Base-by-base conservation (phyloP, 306 rosid genomes). In the Glycyrrhiza uralensis region DNA sequence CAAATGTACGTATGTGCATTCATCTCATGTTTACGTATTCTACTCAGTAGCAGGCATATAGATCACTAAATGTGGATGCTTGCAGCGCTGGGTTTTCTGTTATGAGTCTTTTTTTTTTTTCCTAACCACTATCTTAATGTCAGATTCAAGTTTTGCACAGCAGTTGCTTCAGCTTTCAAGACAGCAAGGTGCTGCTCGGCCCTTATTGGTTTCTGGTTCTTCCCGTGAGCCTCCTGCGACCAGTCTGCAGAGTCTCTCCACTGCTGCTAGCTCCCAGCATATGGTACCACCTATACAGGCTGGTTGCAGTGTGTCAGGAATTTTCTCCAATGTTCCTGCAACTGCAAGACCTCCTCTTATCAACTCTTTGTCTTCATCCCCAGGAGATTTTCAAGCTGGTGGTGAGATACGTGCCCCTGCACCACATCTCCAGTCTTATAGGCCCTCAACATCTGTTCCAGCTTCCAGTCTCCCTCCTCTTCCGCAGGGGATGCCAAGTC, bases 391-490 rank as follows among this genome's bases (percentile, higher is more conserved):
- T 70, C 96, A 66, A 74, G 69, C 74, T 45, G 72, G 80, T 18
- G 56, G 83, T 33, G 78, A 71, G 61, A 66, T 87, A 20, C 96
- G 90, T 12, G 73, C 86, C 46, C 94, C 92, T 4, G 90, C 94
- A 38, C 97, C 96, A 5, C 97, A 92, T 82, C 84, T 86, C 51
- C 89, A 77, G 63, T 80, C 88, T 57, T 88, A 50, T 77, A 76
- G 90, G 62, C 80, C 90, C 28, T 33, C 85, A 11, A 49, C 84
- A 42, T 29, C 84, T 42, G 52, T 59, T 59, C 66, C 76, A 5
- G 22, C 69, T 20, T 3, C 72, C 38, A 57, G 41, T 68, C 82
- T 68, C 46, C 83, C 69, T 23, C 14, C 71, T 62, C 60, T 24
- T 69, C 74, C 5, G 2, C 67, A 24, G 5, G 63, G 76, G 30